Conservation (phyloP, 108 stramenopile species). For the Bacterosira constricta region DNA sequence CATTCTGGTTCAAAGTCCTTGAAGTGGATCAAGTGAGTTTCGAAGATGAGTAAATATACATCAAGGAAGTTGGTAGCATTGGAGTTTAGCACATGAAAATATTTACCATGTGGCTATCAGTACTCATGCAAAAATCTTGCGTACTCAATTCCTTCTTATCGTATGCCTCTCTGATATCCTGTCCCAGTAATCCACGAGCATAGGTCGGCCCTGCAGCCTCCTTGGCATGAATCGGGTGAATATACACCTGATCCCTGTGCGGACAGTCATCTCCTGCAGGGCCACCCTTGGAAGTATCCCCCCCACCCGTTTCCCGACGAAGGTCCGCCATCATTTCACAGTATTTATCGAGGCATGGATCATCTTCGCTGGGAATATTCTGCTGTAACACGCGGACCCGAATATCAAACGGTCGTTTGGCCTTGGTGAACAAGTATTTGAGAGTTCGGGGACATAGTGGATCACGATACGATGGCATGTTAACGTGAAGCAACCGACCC, state of each 20-base stretch:
- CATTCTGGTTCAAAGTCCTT: slow-evolving; percentile 82
- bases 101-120: slow-evolving; percentile 86
- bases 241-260: slow-evolving; percentile 43
- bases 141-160: slow-evolving; percentile 49
- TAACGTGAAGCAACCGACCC: slow-evolving; percentile 43
- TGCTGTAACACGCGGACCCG: slow-evolving; percentile 74
- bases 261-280: slow-evolving; percentile 44
- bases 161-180: slow-evolving; percentile 36
- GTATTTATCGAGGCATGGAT: slow-evolving; percentile 49
- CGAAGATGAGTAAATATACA: neutral
- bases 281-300: slow-evolving; percentile 44
- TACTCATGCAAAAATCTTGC: slow-evolving; percentile 92
- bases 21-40: slow-evolving; percentile 31
- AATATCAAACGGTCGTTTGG: slow-evolving; percentile 59
- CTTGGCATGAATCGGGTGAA: slow-evolving; percentile 41
- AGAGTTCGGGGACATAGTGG: slow-evolving; percentile 74
- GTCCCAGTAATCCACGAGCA: slow-evolving; percentile 47
- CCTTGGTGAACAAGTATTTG: slow-evolving; percentile 61
- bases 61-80: too few relatives aligned
- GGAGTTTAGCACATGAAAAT: too few relatives aligned
- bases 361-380: slow-evolving; percentile 48
- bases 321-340: slow-evolving; percentile 56
- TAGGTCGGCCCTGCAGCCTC: slow-evolving; percentile 57
- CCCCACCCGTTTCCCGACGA: slow-evolving; percentile 46
- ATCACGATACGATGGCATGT: slow-evolving; percentile 63